phyloP scores from a whole-genome alignment of 1,139 yeast genomes.

The Blastobotrys malaysiensis region DNA sequence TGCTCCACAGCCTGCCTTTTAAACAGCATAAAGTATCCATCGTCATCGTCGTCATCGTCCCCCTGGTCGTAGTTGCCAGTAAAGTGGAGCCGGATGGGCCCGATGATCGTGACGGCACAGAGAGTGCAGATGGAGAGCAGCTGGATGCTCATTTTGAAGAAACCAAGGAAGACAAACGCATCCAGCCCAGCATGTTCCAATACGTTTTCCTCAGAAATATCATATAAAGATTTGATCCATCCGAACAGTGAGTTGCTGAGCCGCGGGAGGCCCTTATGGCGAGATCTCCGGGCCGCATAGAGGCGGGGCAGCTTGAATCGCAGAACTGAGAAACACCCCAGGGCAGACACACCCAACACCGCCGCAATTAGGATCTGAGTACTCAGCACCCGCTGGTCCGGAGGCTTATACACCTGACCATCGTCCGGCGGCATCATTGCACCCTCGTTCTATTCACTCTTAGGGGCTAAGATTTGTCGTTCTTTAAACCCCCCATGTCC shows the following conservation, averaged over 20 bases:
- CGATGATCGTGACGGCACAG: constrained; percentile 59
- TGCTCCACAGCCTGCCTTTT: not conserved
- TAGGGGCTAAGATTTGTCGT: not conserved
- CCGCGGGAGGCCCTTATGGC: constrained; percentile 37
- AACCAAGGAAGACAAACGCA: constrained; percentile 80
- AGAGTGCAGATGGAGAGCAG: constrained; percentile 53
- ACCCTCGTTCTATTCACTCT: not conserved
- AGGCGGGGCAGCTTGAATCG: constrained; percentile 64
- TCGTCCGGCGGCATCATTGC: constrained; percentile 4
- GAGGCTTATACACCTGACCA: constrained; percentile 1
- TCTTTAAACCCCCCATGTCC: not conserved
- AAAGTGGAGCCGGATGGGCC: constrained; percentile 66
- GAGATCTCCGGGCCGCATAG: constrained; percentile 50
- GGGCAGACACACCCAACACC: constrained; percentile 58
- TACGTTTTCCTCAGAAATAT: constrained; percentile 67
- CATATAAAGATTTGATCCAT: constrained; percentile 67
- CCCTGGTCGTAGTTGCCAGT: constrained; percentile 67
- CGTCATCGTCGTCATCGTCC: constrained; percentile 32
- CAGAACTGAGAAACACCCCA: constrained; percentile 57
- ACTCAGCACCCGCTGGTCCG: constrained; percentile 21
- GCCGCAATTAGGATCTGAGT: constrained; percentile 47
- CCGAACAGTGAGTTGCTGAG: constrained; percentile 56
- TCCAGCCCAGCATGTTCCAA: constrained; percentile 89
- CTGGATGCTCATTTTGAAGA: constrained; percentile 71
- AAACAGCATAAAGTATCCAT: not conserved